Conservation (phyloP, 495 filamentous ascomycete genomes). For the Aspergillus baeticus region DNA sequence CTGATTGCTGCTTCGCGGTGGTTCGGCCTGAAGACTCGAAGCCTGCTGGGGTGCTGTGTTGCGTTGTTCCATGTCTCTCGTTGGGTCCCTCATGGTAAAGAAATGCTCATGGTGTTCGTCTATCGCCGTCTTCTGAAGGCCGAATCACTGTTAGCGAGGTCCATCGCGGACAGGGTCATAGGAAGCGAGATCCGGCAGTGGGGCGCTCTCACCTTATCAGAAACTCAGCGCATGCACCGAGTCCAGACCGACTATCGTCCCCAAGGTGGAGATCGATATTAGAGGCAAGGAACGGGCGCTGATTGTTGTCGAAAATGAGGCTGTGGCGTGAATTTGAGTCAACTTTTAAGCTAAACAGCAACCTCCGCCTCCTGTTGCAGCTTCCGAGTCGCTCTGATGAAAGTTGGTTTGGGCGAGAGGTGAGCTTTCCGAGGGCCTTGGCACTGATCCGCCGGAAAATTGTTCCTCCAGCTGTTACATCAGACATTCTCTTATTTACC, state of each 20-base stretch:
- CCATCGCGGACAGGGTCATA: neutral
- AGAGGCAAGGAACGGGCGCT: neutral
- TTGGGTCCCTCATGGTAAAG: slow-evolving; percentile 43
- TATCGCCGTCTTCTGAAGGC: slow-evolving; percentile 14
- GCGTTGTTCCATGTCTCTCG: slow-evolving; percentile 39
- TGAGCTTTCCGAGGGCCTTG: slow-evolving; percentile 23
- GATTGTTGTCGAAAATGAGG: too few relatives aligned
- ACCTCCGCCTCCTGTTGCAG: neutral
- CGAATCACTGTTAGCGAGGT: neutral
- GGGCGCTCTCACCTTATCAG: slow-evolving; percentile 9
- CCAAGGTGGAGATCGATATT: neutral
- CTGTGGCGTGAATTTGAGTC: too few relatives aligned
- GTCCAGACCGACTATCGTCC: slow-evolving; percentile 6
- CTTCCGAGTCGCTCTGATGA: neutral
- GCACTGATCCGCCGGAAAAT: slow-evolving; percentile 26
- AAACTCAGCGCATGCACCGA: slow-evolving; percentile 3
- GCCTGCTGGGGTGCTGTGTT: slow-evolving; percentile 23
- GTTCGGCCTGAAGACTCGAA: slow-evolving; percentile 30
- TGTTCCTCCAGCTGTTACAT: slow-evolving; percentile 4
- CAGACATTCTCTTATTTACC: too few relatives aligned
- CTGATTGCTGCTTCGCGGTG: slow-evolving; percentile 34
- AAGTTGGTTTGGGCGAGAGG: neutral
- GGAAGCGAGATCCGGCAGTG: neutral
- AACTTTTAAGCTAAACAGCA: too few relatives aligned
- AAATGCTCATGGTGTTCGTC: slow-evolving; percentile 36